Evolutionary conservation across 345 rosid genomes (phyloP).

Genomic region (Anacardium occidentale): DNA sequence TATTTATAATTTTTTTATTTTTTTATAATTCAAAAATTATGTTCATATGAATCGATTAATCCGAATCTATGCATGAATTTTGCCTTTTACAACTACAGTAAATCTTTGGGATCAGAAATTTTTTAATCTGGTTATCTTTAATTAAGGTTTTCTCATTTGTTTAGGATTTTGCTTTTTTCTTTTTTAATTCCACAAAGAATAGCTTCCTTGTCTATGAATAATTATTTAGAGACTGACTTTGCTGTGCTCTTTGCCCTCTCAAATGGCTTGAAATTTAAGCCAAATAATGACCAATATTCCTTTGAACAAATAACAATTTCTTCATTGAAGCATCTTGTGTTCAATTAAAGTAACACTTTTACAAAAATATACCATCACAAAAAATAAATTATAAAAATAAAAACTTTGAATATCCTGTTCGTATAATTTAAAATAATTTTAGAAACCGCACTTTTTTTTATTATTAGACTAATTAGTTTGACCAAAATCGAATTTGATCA

Average conservation of each 20-base stretch:
- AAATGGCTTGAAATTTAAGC: conserved; percentile 21
- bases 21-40: too few relatives aligned
- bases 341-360: neutral
- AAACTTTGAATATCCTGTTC: too few relatives aligned
- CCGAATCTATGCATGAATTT: too few relatives aligned
- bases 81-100: too few relatives aligned
- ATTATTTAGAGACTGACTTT: conserved; percentile 1
- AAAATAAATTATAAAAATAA: neutral
- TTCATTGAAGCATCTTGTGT: neutral
- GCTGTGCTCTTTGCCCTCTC: neutral
- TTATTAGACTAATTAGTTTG: too few relatives aligned
- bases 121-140: too few relatives aligned
- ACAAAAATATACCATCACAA: neutral
- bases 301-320: neutral
- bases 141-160: neutral
- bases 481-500: too few relatives aligned
- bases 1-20: too few relatives aligned
- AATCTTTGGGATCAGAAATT: too few relatives aligned
- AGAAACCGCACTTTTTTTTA: too few relatives aligned
- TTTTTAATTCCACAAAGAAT: neutral
- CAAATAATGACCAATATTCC: neutral
- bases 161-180: neutral
- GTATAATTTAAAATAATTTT: too few relatives aligned
- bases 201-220: neutral
- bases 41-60: too few relatives aligned